Evolutionary conservation across 106 monocot genomes (phyloP), one percentile per base, ranked within the genome.

Genomic region (Vanilla planifolia): DNA sequence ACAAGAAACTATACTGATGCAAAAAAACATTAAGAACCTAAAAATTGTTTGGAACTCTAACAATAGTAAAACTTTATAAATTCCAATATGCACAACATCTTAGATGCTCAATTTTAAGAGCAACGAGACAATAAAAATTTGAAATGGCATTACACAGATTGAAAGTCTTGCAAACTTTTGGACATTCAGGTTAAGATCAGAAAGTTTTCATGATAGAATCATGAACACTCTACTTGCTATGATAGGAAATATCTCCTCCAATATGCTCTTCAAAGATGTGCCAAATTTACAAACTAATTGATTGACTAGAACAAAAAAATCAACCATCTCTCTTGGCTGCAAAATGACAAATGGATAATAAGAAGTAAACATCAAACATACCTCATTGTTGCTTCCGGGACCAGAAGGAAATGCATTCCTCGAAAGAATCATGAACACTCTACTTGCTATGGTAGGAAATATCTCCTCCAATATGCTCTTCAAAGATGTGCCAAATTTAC

Each of bases 231-330:
- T 78, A 39, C 80, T 86, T 32, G 89, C 86, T 48, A 95, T 60
- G 22, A 72, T 23, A 61, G 95, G 95, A 70, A 86, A 95, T 72
- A 90, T 78, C 8, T 95, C 89, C 64, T 79, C 89, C 51, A 95
- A 33, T 71, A 95, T 73, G 51, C 44, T 28, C 48, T 33, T 67
- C n/a, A 78, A 62, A 55, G 86, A 77, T 17, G 68, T 61, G 20
- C 68, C 79, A 47, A 95, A 95, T 71, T 95, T 95, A 73, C 83
- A 76, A 59, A 95, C 86, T 21, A 89, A 61, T 73, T 95, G 89
- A 73, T 95, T 95, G 35, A 95, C 72, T 22, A 95, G 71, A 24
- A 86, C 41, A 33, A 95, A 80, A 67, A 95, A 86, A 63, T 86
- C 89, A 58, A 84, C 73, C 76, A 90, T 73, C 55, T 89, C 89